Evolutionary conservation across 225 moss, liverwort and hornwort genomes (phyloP).

Genomic region (Pseudisothecium myosuroides): DNA sequence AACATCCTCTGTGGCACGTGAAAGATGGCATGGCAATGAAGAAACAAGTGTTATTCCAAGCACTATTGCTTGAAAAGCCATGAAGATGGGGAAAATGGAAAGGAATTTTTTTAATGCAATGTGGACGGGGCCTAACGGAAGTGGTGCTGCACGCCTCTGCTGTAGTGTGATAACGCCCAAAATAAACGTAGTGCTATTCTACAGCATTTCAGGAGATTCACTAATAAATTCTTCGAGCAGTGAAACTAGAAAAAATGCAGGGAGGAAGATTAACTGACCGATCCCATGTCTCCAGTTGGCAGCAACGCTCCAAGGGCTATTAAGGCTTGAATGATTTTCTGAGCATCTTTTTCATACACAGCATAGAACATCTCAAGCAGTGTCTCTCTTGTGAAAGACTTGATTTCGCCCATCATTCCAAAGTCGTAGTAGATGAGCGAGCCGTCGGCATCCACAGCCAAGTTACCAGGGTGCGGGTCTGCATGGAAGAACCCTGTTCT

Average conservation of each 20-base stretch:
- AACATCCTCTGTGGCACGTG: background rate
- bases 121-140: background rate
- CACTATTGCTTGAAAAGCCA: background rate
- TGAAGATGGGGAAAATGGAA: background rate
- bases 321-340: constrained; percentile 79
- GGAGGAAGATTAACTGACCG: constrained; percentile 29
- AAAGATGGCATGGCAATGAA: background rate
- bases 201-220: background rate
- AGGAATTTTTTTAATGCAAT: background rate
- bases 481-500: constrained; percentile 99
- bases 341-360: constrained; percentile 96
- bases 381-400: constrained; percentile 83
- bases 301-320: constrained; percentile 78
- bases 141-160: background rate
- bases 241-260: background rate
- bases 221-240: background rate
- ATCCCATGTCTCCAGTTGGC: constrained; percentile 92
- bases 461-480: constrained; percentile 95
- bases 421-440: constrained; percentile 97
- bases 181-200: background rate
- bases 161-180: background rate
- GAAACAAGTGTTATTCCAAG: background rate
- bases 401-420: constrained; percentile 99
- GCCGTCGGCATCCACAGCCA: constrained; percentile 83
- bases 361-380: constrained; percentile 98